These are phyloP conservation scores for Leishmania arabica DNA, from an alignment of 208 protist genomes.

Conservation along the genomic window DNA sequence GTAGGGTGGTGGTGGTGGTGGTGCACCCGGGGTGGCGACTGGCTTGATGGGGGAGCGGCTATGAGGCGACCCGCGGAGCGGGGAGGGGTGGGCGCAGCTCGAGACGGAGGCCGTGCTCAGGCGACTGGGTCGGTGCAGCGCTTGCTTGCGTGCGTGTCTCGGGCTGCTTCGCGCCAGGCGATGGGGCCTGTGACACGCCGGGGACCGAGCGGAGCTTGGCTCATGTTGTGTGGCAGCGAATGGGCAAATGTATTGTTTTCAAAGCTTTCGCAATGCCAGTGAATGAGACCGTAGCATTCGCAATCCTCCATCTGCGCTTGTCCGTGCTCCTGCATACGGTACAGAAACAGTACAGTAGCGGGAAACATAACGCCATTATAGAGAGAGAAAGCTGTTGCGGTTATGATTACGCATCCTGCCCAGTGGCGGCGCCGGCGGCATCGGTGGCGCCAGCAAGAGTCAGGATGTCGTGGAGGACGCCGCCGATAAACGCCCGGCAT, in stretches of 20 bases:
- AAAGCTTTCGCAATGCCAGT: neutral
- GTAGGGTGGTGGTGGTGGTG: no score
- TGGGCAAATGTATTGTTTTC: neutral
- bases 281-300: neutral
- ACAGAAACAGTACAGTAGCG: neutral
- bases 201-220: neutral
- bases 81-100: neutral
- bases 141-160: neutral
- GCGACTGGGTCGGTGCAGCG: neutral
- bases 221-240: neutral
- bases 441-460: constrained; percentile 1
- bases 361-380: neutral
- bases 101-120: neutral
- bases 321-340: neutral
- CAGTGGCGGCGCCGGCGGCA: neutral
- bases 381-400: neutral
- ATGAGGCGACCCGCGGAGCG: neutral
- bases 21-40: neutral
- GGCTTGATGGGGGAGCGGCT: neutral
- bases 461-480: constrained; percentile 52
- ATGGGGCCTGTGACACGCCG: neutral
- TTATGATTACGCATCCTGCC: neutral
- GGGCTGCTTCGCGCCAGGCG: neutral
- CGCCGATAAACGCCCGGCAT: constrained; percentile 63
- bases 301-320: neutral